Evolutionary conservation across 768 basidiomycete genomes (phyloP).

Genomic region (Tephrocybe sp.): DNA sequence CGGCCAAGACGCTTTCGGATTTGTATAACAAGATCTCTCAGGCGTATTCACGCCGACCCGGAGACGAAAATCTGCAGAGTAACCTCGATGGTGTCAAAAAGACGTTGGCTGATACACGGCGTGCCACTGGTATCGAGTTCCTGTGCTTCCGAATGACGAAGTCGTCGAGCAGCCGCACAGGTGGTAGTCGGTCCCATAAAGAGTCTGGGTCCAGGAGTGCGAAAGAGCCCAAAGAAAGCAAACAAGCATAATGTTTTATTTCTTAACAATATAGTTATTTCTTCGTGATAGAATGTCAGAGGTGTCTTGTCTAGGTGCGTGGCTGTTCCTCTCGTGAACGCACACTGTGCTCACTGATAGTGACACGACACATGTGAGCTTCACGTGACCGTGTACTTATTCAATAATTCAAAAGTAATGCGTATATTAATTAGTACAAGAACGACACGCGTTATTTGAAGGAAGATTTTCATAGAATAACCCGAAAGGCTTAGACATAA

Average conservation of each 20-base stretch:
- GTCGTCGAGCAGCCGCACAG: constrained; percentile 24
- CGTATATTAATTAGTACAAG: no score
- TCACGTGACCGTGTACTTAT: no score
- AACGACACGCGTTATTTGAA: no score
- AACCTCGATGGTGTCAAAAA: constrained; percentile 91
- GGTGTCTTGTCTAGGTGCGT: no score
- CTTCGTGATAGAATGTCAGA: no score
- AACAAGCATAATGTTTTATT: background rate
- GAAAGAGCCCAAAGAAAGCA: constrained; percentile 18
- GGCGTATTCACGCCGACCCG: constrained; percentile 82
- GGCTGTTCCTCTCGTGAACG: no score
- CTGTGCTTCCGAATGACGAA: constrained; percentile 86
- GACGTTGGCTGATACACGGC: constrained; percentile 81
- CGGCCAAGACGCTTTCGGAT: constrained; percentile 83
- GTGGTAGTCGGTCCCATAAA: constrained; percentile 17
- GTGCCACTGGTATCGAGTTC: constrained; percentile 92
- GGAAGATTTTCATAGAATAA: no score
- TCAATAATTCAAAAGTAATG: no score
- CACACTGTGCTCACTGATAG: no score
- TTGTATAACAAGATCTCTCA: constrained; percentile 94
- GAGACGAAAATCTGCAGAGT: constrained; percentile 81
- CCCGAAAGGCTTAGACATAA: no score
- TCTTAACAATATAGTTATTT: no score
- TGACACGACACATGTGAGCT: no score
- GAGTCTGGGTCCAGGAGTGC: constrained; percentile 15